These are phyloP conservation scores for Saccharata proteae DNA, from an alignment of 2,329 filamentous ascomycete genomes.

Conservation along the genomic window DNA sequence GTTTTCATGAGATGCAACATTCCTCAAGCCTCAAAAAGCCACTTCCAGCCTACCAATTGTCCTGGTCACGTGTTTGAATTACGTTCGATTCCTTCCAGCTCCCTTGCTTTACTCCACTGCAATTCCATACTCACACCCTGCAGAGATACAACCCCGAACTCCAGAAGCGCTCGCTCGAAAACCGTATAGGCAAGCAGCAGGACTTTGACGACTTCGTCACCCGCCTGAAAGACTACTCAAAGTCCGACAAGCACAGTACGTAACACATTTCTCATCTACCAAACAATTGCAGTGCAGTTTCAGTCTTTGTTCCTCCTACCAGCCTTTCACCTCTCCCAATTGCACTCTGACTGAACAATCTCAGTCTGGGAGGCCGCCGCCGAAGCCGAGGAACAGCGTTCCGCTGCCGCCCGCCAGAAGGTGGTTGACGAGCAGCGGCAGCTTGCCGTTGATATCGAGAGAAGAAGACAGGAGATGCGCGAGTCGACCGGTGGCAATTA, in stretches of 20 bases:
- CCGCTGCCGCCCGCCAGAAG: slow-evolving; percentile 13
- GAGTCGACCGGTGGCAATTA: slow-evolving; percentile 6
- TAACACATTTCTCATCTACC: slow-evolving; percentile 13
- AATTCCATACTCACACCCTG: slow-evolving; percentile 1
- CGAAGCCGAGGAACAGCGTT: slow-evolving; percentile 7
- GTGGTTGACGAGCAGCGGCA: slow-evolving; percentile 20
- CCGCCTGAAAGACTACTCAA: slow-evolving; percentile 76
- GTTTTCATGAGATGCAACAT: background rate
- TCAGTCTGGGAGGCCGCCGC: slow-evolving; percentile 11
- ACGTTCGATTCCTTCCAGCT: no score
- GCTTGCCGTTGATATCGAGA: slow-evolving; percentile 20
- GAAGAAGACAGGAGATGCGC: slow-evolving; percentile 20
- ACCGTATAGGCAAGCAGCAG: slow-evolving; percentile 60
- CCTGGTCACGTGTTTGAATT: no score
- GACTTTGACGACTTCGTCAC: slow-evolving; percentile 84
- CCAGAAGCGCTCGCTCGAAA: slow-evolving; percentile 76
- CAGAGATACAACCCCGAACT: slow-evolving; percentile 86
- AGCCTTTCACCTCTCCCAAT: background rate
- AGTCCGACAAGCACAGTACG: slow-evolving; percentile 83
- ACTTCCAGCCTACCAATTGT: no score
- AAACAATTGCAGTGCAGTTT: no score
- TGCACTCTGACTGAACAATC: background rate
- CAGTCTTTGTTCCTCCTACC: background rate
- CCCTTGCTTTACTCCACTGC: background rate
- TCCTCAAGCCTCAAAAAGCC: background rate